Base-by-base conservation (phyloP, 805 yeast species). In the Nakazawaea sp. region DNA sequence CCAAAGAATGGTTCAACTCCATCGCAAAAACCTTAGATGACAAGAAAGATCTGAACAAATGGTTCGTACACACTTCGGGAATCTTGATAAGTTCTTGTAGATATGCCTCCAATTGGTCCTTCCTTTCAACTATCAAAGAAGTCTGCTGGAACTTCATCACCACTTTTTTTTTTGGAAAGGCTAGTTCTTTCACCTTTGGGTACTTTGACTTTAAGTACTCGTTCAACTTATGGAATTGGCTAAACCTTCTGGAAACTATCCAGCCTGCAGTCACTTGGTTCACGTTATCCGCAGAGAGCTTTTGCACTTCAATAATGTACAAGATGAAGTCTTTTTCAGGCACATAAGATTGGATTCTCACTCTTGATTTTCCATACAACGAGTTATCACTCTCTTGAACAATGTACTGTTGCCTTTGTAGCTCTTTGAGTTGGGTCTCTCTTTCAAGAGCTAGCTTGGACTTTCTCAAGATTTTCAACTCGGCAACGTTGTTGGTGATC, bases 241-340 rank as follows among this genome's bases (percentile, higher is more conserved):
- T 84, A 51, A 78, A 89, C 40, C 97, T 64, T 46, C 96, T 62
- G 0, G 95, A 90, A n/a, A 88, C 83, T 36, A 85, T 76, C 97
- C 97, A 90, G 0, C 86, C 82, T 0, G 89, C 86, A 2, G 73
- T 63, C 4, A 69, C 66, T 9, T n/a, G 8, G 6, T 61, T 53
- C 3, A 72, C 40, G 4, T 45, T 40, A 8, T 51, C 51, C 1
- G 41, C 43, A 1, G 54, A 48, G 8, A 50, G 61, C 52, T 78
- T 80, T 36, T 77, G 79, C 4, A 90, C 85, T 48, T 81, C 87
- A 21, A 90, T 80, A 20, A 86, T 70, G 56, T 89, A 89, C 34
- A 83, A 62, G 4, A 77, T 75, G 43, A 72, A 81, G 30, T 75
- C 84, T 36, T 67, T 71, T 42, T 59, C 51, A 17, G 66, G 74